phyloP scores from a whole-genome alignment of 2,329 filamentous ascomycete species.

The Huntiella bhutanensis region DNA sequence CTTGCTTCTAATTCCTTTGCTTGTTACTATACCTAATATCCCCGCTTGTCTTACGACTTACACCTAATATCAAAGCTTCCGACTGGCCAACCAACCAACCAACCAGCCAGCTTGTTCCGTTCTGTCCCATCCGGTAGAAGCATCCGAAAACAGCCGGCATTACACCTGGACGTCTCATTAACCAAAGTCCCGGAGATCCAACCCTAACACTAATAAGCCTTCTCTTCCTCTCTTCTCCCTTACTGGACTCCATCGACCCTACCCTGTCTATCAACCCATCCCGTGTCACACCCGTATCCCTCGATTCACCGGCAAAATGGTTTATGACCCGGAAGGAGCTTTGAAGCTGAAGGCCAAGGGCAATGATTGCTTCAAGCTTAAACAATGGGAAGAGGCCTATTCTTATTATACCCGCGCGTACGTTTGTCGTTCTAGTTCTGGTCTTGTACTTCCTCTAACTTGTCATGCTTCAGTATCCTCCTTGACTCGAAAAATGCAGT shows the following conservation, averaged over 20 bases:
- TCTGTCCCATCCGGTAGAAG: too few relatives aligned
- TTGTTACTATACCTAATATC: too few relatives aligned
- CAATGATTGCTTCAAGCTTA: slow-evolving; percentile 44
- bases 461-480: slow-evolving; percentile 38
- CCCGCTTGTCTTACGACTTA: too few relatives aligned
- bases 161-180: too few relatives aligned
- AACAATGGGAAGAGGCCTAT: slow-evolving; percentile 48
- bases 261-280: neutral
- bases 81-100: too few relatives aligned
- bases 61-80: too few relatives aligned
- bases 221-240: too few relatives aligned
- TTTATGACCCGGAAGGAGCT: slow-evolving; percentile 13
- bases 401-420: slow-evolving; percentile 54
- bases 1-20: too few relatives aligned
- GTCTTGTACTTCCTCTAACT: neutral
- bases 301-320: neutral
- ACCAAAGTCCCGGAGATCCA: too few relatives aligned
- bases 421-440: slow-evolving; percentile 16
- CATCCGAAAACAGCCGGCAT: too few relatives aligned
- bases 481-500: slow-evolving; percentile 58
- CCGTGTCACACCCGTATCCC: neutral
- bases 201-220: too few relatives aligned
- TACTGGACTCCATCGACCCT: neutral
- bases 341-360: slow-evolving; percentile 35
- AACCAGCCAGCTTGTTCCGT: too few relatives aligned